Base-by-base conservation (phyloP, 371 early-diverging fungal species). In the Blastocladiella emersonii region DNA sequence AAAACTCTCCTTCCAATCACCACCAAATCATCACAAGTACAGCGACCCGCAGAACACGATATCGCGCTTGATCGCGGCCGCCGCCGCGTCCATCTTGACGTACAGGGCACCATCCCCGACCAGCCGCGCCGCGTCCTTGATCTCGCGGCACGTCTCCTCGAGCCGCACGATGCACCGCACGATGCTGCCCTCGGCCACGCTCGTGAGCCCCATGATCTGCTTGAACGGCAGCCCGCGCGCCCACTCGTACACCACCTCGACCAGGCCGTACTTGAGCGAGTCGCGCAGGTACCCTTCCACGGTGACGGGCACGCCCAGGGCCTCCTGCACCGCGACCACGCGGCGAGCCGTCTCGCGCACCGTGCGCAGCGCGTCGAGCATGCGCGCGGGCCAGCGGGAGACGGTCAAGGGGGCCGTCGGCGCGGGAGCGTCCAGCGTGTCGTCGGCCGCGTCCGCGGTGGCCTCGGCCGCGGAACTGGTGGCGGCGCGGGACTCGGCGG, bases 201-300 rank as follows among this genome's bases (percentile, higher is more conserved):
- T 92, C 1, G 99, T 97, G 43, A 92, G 79, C 43, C 88, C 84
- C 2, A 94, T 95, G 68, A 99, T 95, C 63, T 91, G 84, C 65
- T 88, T 86, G 77, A 99, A 99, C 13, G 91, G 81, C 79, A 89
- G 75, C 32, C 98, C 98, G 34, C 85, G 76, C 2, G 98, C 98
- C 99, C 99, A 99, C 76, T 94, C 92, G 72, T 95, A 94, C 0
- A 97, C 98, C 15, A 93, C 95, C 74, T 98, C 98, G 44, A 95
- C 92, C 63, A 99, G 72, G 5, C 90, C 92, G 75, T 91, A 91
- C 59, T 85, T 75, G 41, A 93, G 69, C 27, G 77, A 74, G 36
- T 79, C 72, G 23, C 64, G 64, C 39, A 69, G 61, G 57, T 74
- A 74, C 55, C 74, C 74, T 19, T 74, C 71, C 0, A 64, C 65